Percentiles rank a stretch among this genome's conserved stretches.
phyloP scores from a whole-genome alignment of 495 filamentous ascomycete species.

The Lindgomyces ingoldianus region DNA sequence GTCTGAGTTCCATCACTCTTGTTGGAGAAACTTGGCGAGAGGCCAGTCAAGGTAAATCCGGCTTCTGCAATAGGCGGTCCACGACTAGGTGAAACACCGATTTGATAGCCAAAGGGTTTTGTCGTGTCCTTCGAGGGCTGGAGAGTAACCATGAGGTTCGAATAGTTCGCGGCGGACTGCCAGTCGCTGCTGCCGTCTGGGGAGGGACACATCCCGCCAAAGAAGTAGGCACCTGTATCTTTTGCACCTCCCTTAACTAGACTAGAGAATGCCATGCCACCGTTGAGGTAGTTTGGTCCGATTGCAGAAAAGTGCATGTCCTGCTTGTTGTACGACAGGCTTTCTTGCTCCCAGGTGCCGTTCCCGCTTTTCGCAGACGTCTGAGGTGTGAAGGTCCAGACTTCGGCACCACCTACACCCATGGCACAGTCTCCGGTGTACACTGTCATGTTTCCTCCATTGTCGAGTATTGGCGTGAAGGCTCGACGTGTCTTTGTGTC shows the following conservation, averaged over 20 bases:
- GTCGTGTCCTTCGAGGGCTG: conserved; percentile 46
- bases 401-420: conserved; percentile 45
- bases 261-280: conserved; percentile 66
- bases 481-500: conserved; percentile 46
- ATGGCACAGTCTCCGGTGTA: conserved; percentile 67
- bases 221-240: conserved; percentile 63
- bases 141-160: conserved; percentile 69
- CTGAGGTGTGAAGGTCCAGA: conserved; percentile 60
- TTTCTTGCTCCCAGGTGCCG: conserved; percentile 57
- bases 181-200: conserved; percentile 51
- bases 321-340: conserved; percentile 40
- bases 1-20: conserved; percentile 53
- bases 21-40: conserved; percentile 64
- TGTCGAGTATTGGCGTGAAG: conserved; percentile 65
- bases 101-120: conserved; percentile 42
- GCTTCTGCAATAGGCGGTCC: conserved; percentile 76
- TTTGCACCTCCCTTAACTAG: conserved; percentile 56
- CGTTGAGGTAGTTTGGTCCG: conserved; percentile 68
- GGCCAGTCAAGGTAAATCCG: conserved; percentile 77
- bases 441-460: conserved; percentile 66
- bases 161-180: conserved; percentile 70
- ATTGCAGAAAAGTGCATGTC: conserved; percentile 40
- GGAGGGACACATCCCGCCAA: conserved; percentile 86
- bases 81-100: conserved; percentile 50
- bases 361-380: conserved; percentile 48